phyloP scores from a whole-genome alignment of 495 filamentous ascomycete species.

The Beverwykella pulmonaria region DNA sequence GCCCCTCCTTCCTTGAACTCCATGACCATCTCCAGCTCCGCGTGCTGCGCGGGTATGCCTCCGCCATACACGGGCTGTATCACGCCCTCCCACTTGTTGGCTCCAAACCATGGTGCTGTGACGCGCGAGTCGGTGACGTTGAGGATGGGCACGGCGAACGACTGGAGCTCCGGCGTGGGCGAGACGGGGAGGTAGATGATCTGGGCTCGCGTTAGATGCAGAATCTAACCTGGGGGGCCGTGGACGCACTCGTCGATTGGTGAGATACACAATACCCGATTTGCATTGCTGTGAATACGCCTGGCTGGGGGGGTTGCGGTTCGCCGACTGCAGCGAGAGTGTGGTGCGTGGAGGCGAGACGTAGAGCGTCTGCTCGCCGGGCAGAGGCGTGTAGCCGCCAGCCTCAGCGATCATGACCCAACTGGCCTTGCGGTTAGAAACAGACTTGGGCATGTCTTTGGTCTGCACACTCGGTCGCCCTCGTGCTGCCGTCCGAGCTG shows the following conservation, averaged over 20 bases:
- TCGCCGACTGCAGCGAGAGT: conserved; percentile 63
- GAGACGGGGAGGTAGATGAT: conserved; percentile 84
- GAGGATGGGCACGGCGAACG: conserved; percentile 85
- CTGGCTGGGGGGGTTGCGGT: conserved; percentile 59
- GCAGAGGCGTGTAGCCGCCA: conserved; percentile 68
- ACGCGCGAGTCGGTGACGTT: conserved; percentile 88
- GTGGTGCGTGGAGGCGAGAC: conserved; percentile 72
- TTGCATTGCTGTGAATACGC: conserved; percentile 61
- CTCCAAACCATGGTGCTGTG: conserved; percentile 90
- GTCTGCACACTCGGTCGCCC: neutral
- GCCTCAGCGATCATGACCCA: conserved; percentile 78
- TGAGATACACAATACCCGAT: conserved; percentile 72
- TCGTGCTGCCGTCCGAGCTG: neutral
- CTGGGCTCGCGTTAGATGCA: conserved; percentile 48
- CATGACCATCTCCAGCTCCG: conserved; percentile 75
- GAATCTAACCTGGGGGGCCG: no score
- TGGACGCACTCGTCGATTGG: conserved; percentile 88
- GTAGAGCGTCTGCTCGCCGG: conserved; percentile 69
- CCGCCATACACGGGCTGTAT: conserved; percentile 80
- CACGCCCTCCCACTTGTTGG: conserved; percentile 84
- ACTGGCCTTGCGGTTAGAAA: conserved; percentile 51
- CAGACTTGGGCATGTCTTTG: conserved; percentile 16
- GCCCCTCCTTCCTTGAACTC: conserved; percentile 94
- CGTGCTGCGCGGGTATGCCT: conserved; percentile 76
- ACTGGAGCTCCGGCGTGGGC: conserved; percentile 70